Evolutionary conservation across 2,329 filamentous ascomycete species (phyloP).

Genomic region (Nigrograna mackinnonii): DNA sequence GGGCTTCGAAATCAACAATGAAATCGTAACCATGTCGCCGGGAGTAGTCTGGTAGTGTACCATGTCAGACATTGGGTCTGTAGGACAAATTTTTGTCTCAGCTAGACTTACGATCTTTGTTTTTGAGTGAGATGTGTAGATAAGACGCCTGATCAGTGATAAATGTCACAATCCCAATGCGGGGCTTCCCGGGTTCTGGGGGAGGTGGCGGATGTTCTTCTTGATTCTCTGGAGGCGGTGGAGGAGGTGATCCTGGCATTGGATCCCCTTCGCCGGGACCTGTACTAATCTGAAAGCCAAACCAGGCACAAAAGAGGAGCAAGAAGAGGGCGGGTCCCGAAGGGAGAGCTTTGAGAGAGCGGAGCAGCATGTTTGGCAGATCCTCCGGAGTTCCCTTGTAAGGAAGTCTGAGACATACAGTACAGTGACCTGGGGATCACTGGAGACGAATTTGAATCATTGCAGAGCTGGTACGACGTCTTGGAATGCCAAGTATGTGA

Average conservation of each 20-base stretch:
- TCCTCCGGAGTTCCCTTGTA: no score
- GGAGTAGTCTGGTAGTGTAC: slow-evolving; percentile 40
- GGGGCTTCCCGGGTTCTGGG: slow-evolving; percentile 12
- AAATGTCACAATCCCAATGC: slow-evolving; percentile 41
- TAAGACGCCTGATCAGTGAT: slow-evolving; percentile 41
- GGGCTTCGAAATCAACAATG: slow-evolving; percentile 43
- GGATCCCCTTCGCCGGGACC: slow-evolving; percentile 6
- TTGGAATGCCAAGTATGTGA: no score
- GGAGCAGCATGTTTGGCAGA: slow-evolving; percentile 36
- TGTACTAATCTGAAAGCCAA: slow-evolving; percentile 34
- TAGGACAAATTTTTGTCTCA: background rate
- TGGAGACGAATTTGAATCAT: no score
- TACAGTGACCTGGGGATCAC: no score
- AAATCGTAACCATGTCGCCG: slow-evolving; percentile 45
- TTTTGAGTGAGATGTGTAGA: slow-evolving; percentile 39
- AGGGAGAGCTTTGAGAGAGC: slow-evolving; percentile 24
- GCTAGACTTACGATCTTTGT: slow-evolving; percentile 36
- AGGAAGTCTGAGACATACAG: no score
- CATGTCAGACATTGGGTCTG: slow-evolving; percentile 6
- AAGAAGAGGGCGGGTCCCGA: slow-evolving; percentile 26
- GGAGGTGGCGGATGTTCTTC: background rate
- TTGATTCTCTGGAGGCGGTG: slow-evolving; percentile 11
- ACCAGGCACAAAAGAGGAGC: slow-evolving; percentile 30
- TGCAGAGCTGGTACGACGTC: no score
- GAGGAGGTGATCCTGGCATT: slow-evolving; percentile 9